Conservation (phyloP, 1,284 basidiomycete species). For the Takashimella koratensis region DNA sequence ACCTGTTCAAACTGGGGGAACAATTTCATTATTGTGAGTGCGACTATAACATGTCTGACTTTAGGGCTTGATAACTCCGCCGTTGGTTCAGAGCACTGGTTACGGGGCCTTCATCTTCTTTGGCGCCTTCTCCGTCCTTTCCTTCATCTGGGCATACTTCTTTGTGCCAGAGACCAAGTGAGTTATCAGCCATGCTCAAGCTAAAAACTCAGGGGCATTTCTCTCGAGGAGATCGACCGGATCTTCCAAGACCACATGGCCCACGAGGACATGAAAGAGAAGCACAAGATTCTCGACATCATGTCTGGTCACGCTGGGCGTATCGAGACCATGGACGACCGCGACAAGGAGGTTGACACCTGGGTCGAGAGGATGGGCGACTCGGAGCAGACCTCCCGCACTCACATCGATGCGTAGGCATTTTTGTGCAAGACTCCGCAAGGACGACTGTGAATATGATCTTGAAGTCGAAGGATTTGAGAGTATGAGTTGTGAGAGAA, state of each 20-base stretch:
- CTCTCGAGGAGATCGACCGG: conserved; percentile 16
- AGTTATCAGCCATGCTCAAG: no score
- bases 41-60: no score
- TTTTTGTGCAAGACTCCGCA: no score
- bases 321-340: no score
- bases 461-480: no score
- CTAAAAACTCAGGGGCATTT: no score
- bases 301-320: background rate
- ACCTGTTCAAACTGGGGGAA: conserved; percentile 32
- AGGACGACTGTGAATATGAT: no score
- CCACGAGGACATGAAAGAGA: conserved; percentile 4
- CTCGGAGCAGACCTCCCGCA: no score
- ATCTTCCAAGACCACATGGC: conserved; percentile 10
- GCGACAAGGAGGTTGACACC: no score
- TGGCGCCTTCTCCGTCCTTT: conserved; percentile 15
- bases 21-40: conserved; percentile 14
- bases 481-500: no score
- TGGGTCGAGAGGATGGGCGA: no score
- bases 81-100: conserved; percentile 17
- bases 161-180: conserved; percentile 30
- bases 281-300: conserved; percentile 1
- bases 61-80: conserved; percentile 33
- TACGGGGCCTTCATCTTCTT: conserved; percentile 35
- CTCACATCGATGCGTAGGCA: no score
- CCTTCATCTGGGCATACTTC: conserved; percentile 17